These are phyloP conservation scores for Penicilliopsis zonata DNA, from an alignment of 495 filamentous ascomycete genomes.

Conservation along the genomic window DNA sequence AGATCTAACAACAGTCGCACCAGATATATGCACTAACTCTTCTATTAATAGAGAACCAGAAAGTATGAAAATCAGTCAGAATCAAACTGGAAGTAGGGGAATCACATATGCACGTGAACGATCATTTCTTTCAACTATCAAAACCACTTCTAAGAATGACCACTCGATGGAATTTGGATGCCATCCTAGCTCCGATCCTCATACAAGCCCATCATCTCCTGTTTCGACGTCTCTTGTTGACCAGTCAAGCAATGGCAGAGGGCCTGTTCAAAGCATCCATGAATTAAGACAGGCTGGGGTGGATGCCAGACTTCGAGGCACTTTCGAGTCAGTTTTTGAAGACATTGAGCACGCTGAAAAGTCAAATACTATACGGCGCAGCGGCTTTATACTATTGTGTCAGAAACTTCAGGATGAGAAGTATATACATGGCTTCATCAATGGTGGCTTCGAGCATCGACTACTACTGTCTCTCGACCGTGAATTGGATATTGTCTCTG, in stretches of 20 bases:
- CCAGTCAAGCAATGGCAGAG: conserved; percentile 38
- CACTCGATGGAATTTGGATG: neutral
- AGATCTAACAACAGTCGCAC: too few species aligned
- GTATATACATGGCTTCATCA: conserved; percentile 59
- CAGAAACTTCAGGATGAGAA: conserved; percentile 55
- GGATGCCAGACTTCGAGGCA: conserved; percentile 68
- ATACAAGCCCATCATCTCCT: neutral
- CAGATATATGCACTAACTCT: too few species aligned
- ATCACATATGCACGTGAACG: conserved; percentile 54
- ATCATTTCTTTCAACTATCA: conserved; percentile 33
- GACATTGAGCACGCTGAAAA: conserved; percentile 55
- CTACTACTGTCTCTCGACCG: conserved; percentile 36
- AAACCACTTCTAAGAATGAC: neutral
- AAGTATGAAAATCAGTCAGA: too few species aligned
- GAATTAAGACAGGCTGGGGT: conserved; percentile 80
- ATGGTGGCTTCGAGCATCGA: conserved; percentile 57
- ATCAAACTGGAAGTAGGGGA: conserved; percentile 27
- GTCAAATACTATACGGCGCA: conserved; percentile 36
- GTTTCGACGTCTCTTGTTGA: conserved; percentile 23
- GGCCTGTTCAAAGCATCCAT: conserved; percentile 69
- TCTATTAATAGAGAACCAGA: too few species aligned
- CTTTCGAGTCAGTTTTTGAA: conserved; percentile 72
- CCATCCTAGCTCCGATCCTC: neutral
- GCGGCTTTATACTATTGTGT: conserved; percentile 55
- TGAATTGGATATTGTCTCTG: conserved; percentile 19